Evolutionary conservation across 768 basidiomycete genomes (phyloP).

Genomic region (Mycena indigotica): DNA sequence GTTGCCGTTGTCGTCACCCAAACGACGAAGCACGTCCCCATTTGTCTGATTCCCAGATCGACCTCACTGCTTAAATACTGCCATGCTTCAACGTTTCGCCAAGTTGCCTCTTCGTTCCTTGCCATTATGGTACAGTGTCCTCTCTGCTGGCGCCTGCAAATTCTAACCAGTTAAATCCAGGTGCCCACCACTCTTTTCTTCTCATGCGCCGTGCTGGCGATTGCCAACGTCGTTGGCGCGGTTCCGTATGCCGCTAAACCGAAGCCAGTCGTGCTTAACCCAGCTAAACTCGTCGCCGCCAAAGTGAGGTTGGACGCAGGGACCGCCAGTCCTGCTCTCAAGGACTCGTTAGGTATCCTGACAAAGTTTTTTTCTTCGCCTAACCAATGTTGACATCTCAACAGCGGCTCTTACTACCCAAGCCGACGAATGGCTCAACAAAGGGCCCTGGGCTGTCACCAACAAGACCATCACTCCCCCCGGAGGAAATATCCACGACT

Average conservation of each 20-base stretch:
- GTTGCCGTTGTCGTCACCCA: no score
- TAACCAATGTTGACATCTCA: neutral
- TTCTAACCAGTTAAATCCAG: no score
- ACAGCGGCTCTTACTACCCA: constrained; percentile 10
- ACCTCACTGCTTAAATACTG: no score
- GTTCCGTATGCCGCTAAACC: neutral
- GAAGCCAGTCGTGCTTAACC: neutral
- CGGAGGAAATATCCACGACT: constrained; percentile 11
- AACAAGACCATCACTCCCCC: constrained; percentile 7
- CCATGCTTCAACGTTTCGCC: no score
- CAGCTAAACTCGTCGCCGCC: neutral
- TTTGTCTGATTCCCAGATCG: no score
- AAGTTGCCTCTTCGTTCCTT: no score
- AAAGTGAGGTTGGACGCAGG: neutral
- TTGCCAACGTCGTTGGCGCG: neutral
- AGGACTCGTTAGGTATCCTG: neutral
- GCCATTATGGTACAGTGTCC: no score
- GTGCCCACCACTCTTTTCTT: no score
- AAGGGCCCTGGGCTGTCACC: constrained; percentile 18
- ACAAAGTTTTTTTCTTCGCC: neutral
- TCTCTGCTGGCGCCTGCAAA: no score
- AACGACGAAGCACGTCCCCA: no score
- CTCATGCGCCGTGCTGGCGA: neutral
- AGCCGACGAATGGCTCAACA: constrained; percentile 12
- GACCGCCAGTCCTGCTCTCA: neutral